A percentile compares a stretch with the other conserved stretches of the same genome.
phyloP scores from a whole-genome alignment of 768 basidiomycete genomes.

The Kwoniella europaea region DNA sequence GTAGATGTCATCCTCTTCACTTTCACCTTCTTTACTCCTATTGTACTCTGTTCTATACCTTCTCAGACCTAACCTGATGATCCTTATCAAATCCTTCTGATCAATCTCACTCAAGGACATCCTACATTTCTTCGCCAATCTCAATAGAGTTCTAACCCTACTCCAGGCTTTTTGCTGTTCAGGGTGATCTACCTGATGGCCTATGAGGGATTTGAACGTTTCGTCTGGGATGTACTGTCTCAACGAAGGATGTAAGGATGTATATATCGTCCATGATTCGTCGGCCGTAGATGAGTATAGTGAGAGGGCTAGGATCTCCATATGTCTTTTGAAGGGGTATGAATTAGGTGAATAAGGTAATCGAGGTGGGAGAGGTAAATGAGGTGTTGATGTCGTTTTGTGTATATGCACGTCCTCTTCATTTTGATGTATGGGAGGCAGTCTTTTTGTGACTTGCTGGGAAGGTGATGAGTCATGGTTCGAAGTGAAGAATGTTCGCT shows the following conservation, averaged over 20 bases:
- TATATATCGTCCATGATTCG: conserved; percentile 45
- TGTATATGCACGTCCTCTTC: not conserved
- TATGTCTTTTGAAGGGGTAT: conserved; percentile 45
- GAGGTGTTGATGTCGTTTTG: conserved; percentile 12
- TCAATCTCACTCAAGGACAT: conserved; percentile 23
- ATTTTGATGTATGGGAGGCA: not conserved
- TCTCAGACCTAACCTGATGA: conserved; percentile 16
- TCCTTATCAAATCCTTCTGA: conserved; percentile 7
- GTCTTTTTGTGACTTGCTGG: no score
- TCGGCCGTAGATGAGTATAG: conserved; percentile 23
- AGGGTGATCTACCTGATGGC: conserved; percentile 33
- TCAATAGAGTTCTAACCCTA: conserved; percentile 4
- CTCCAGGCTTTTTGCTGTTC: conserved; percentile 13
- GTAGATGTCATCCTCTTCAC: conserved; percentile 2
- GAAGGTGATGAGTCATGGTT: not conserved
- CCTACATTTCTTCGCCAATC: conserved; percentile 20
- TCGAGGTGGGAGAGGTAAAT: conserved; percentile 32
- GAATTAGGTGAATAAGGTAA: conserved; percentile 35
- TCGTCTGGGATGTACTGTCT: conserved; percentile 43
- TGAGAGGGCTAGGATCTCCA: conserved; percentile 39
- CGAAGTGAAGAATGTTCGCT: conserved; percentile 19
- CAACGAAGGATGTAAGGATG: conserved; percentile 36
- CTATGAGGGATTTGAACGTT: conserved; percentile 30
- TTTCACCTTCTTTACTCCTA: conserved; percentile 1
- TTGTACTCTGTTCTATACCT: conserved; percentile 1